A percentile compares a stretch with the other conserved stretches of the same genome.
phyloP scores from a whole-genome alignment of 148 eudicot genomes.

The Fallopia convolvulus region DNA sequence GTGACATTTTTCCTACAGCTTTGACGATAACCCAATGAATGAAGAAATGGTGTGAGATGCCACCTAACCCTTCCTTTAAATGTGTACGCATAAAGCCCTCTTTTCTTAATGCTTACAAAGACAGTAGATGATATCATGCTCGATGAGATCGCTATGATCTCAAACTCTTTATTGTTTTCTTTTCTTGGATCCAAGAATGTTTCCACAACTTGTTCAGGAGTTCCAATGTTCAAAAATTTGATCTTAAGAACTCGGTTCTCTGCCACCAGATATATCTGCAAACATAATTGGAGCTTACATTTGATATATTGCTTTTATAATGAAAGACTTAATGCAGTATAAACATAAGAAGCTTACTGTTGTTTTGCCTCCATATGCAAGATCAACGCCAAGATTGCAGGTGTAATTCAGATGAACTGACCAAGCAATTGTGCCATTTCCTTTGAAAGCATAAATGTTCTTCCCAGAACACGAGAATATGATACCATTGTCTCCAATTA shows the following conservation, averaged over 20 bases:
- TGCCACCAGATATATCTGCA: conserved; percentile 82
- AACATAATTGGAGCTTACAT: neutral
- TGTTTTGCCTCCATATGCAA: conserved; percentile 58
- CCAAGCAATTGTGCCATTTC: conserved; percentile 71
- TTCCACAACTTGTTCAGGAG: conserved; percentile 41
- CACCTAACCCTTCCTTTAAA: conserved; percentile 53
- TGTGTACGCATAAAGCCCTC: conserved; percentile 62
- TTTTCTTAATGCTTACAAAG: conserved; percentile 43
- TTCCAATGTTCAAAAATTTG: conserved; percentile 29
- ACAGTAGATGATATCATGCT: conserved; percentile 59
- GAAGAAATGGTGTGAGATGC: conserved; percentile 54
- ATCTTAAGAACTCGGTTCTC: conserved; percentile 64
- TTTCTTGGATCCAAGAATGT: conserved; percentile 49
- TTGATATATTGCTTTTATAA: no score
- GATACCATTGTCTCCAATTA: conserved; percentile 55
- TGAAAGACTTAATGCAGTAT: no score
- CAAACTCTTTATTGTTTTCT: conserved; percentile 29
- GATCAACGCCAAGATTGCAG: conserved; percentile 52
- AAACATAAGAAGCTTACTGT: conserved; percentile 28
- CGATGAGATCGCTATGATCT: conserved; percentile 62
- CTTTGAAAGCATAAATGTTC: conserved; percentile 52
- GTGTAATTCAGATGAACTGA: conserved; percentile 50
- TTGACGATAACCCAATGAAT: conserved; percentile 64
- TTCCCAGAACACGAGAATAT: conserved; percentile 61
- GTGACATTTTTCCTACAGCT: conserved; percentile 62